Conservation (phyloP, 495 filamentous ascomycete species). For the Poronia punctata region DNA sequence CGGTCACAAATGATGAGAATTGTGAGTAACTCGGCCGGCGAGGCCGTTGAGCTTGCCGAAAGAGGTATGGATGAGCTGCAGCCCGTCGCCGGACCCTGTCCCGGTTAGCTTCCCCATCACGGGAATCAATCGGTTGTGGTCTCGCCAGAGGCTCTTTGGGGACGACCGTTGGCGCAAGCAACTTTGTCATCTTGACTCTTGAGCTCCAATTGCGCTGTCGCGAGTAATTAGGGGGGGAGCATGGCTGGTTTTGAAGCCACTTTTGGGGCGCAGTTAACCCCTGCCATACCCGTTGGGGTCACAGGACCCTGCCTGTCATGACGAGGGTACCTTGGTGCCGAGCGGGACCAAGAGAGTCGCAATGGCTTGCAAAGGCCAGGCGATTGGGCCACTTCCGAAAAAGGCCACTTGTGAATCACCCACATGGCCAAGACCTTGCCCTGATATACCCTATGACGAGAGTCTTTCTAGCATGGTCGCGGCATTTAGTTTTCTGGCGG, state of each 20-base stretch:
- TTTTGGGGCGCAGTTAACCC: slow-evolving; percentile 23
- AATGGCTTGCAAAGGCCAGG: slow-evolving; percentile 11
- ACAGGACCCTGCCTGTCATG: slow-evolving; percentile 11
- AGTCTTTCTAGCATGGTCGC: too few species aligned
- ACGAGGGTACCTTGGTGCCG: not conserved
- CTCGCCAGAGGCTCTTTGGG: not conserved
- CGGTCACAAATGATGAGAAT: too few species aligned
- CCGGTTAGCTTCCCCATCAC: slow-evolving; percentile 2
- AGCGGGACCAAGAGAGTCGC: too few species aligned
- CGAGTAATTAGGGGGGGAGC: slow-evolving; percentile 10
- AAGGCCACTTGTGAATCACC: slow-evolving; percentile 8
- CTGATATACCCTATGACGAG: slow-evolving; percentile 7
- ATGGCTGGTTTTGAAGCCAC: slow-evolving; percentile 26
- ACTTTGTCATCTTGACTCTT: too few species aligned
- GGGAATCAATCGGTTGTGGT: not conserved
- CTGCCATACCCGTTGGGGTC: slow-evolving; percentile 15
- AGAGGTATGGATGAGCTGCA: slow-evolving; percentile 1
- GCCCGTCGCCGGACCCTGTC: slow-evolving; percentile 2
- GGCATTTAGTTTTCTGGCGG: too few species aligned
- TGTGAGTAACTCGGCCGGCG: slow-evolving; percentile 28
- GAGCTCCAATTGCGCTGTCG: slow-evolving; percentile 14
- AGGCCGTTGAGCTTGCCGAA: slow-evolving; percentile 14
- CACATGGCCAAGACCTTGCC: slow-evolving; percentile 8
- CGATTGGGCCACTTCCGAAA: slow-evolving; percentile 27
- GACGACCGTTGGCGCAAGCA: not conserved